Evolutionary conservation across 768 basidiomycete species (phyloP), one percentile per base, ranked within the genome.

Genomic region (Plicaturopsis crispa): DNA sequence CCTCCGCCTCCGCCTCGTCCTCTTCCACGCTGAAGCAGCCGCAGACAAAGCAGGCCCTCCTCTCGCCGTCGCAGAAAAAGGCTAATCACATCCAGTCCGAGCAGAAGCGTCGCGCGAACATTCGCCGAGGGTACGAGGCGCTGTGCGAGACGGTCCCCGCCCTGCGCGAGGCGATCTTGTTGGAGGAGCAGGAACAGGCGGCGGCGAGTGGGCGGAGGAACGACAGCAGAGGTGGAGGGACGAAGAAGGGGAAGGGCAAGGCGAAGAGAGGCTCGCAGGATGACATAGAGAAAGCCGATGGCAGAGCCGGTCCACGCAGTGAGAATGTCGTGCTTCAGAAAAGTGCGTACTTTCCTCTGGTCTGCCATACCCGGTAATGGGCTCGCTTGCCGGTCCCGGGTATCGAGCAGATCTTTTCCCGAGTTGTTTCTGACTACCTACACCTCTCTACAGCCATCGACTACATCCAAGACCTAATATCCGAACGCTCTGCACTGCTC

Each of bases 41-140:
- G 33, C 45, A 47, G 4, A 13, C 70, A 1, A 62, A 65, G 39
- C 55, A 62, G 3, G 46, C 61, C 6, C 67, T 91, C 18, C 71
- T 93, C 18, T 80, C 83, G 2, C 76, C 85, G 0, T 80, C 83
- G 2, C 87, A 92, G 67, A 93, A 93, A 56, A 88, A 92, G 54
- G 84, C 84, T 28, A 93, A 93, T 50, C 91, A 96, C 53, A 94
- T 96, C 47, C 84, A 88, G 49, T 85, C 82, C 2, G 92, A 96
- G 63, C 90, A 94, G 65, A 93, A 93, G 58, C 80, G 92, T 18
- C 77, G 92, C 22, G 88, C 88, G 11, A 92, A 91, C 50, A 94
- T 96, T 36, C 72, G 89, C 8, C 64, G 80, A 26, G 92, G 90
- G 8, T 94, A 94, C 54, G 91, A 93, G 49, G 79, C 83, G 5